These are phyloP conservation scores for Pholiota conissans DNA, from an alignment of 768 basidiomycete genomes.

Conservation along the genomic window DNA sequence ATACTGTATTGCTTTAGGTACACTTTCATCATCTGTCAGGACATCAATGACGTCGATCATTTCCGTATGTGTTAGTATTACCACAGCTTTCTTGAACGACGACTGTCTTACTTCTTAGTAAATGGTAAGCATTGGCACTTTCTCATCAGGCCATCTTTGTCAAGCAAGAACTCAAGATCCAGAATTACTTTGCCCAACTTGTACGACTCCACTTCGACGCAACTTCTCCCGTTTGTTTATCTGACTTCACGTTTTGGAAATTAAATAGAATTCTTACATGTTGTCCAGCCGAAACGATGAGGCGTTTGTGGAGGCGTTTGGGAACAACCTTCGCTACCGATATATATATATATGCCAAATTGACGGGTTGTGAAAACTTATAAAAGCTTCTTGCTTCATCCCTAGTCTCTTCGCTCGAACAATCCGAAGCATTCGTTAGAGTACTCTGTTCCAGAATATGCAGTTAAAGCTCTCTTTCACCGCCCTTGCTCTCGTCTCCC, in stretches of 20 bases:
- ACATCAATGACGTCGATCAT: neutral
- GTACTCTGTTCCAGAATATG: slow-evolving; percentile 7
- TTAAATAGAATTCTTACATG: neutral
- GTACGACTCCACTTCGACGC: neutral
- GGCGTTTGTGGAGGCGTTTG: too few relatives aligned
- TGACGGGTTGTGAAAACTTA: neutral
- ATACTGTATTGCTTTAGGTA: neutral
- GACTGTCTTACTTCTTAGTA: neutral
- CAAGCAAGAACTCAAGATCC: neutral
- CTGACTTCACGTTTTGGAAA: neutral
- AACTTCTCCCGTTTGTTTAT: neutral
- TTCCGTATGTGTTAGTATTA: neutral
- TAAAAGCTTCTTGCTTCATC: neutral
- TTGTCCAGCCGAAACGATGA: too few relatives aligned
- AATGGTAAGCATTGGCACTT: neutral
- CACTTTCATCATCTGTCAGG: neutral
- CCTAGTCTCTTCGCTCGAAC: slow-evolving; percentile 8
- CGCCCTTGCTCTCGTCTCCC: slow-evolving; percentile 16
- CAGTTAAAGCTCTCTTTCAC: slow-evolving; percentile 15
- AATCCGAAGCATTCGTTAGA: neutral
- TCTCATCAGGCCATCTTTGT: neutral
- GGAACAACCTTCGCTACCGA: too few relatives aligned
- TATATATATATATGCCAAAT: too few relatives aligned
- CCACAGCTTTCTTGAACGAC: neutral
- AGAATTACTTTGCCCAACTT: neutral